Evolutionary conservation across 2,329 filamentous ascomycete species (phyloP), one percentile per base, ranked within the genome.

Genomic region (Phialemonium atrogriseum): DNA sequence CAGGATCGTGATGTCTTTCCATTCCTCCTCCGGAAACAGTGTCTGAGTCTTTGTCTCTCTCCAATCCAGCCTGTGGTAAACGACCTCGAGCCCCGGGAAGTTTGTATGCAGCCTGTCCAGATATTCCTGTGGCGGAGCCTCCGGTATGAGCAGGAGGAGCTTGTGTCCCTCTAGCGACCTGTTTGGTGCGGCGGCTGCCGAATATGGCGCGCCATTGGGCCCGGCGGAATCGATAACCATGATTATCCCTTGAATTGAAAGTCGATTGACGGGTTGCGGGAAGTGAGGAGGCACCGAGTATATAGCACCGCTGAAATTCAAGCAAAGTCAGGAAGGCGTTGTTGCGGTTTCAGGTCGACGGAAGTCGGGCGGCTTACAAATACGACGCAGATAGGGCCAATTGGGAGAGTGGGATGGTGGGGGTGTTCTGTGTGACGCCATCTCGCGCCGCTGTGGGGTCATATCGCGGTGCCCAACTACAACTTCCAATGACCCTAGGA

Each of bases 1-100:
- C 12, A 70, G 48, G 5, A 74, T 48, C 0, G 69, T 74, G n/a
- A 64, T 62, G 8, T 62, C 51, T 16, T 56, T 49, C 64, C 67
- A 73, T 15, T 64, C 59, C 5, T 60, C 45, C 1, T 50, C 48
- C 0, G 54, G 40, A 8, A 50, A 24, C 0, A 33, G 18, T 2
- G 38, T 40, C 1, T 38, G 30, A 2, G 50, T 31, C 23, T 41
- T 39, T 33, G 48, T 47, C 5, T 49, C 39, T 12, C 50, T 44
- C 48, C 54, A 58, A 5, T 37, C 35, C 4, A 49, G 40, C 11
- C 51, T 32, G 10, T 49, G 46, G 19, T 47, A 45, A 11, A 54
- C 44, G 7, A 71, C 47, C 15, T 58, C 35, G n/a, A 73, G 50
- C 6, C 57, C 64, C 1, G 67, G 64, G 33, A 61, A 71, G 23